Base-by-base conservation (phyloP, 495 filamentous ascomycete genomes). In the Aspergillus mulundensis region DNA sequence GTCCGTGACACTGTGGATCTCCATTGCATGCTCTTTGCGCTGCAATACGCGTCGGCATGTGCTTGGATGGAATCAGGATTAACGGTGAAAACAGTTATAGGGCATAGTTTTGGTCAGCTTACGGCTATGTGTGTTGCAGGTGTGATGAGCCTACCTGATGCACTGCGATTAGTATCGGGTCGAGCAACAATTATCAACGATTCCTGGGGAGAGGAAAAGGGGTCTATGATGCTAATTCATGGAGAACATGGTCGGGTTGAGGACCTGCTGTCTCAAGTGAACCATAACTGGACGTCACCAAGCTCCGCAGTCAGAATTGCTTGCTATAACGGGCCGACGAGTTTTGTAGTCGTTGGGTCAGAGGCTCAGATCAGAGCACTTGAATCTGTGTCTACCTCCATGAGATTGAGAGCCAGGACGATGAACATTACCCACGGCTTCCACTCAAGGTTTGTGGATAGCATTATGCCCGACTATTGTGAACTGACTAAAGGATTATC, bases 381-480 rank as follows among this genome's bases (percentile, higher is more conserved):
- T 28, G 25, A 28, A 28, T 4, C 3, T 3, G 8, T 28, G 25
- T 3, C 25, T 3, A 28, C 25, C 25, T 4, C 4, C 25, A 3
- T 8, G 8, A 8, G 4, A 8, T 59, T 74, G 32, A 61, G 62
- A 45, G 58, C 41, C 30, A 79, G 77, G 61, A 61, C 60, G 23
- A 59, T 82, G 5, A 66, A 72, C 39, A 76, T 77, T 8, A 75
- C 75, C 0, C 70, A 84, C 60, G 80, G 70, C 2, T 84, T 80
- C 55, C 81, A 83, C 53, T 81, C 74, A 0, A 54, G 36, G 0
- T 58, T 82, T 1, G 65, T 73, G 0, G 77, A 81, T 3, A 63
- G 65, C 6, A 44, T 81, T 2, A 50, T 70, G 6, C 16, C 52
- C 2, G 39, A 45, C 0, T 61, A 81, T 2, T 6, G 58, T 66